Evolutionary conservation across 768 basidiomycete species (phyloP), one percentile per base, ranked within the genome.

Genomic region (Suillus discolor): DNA sequence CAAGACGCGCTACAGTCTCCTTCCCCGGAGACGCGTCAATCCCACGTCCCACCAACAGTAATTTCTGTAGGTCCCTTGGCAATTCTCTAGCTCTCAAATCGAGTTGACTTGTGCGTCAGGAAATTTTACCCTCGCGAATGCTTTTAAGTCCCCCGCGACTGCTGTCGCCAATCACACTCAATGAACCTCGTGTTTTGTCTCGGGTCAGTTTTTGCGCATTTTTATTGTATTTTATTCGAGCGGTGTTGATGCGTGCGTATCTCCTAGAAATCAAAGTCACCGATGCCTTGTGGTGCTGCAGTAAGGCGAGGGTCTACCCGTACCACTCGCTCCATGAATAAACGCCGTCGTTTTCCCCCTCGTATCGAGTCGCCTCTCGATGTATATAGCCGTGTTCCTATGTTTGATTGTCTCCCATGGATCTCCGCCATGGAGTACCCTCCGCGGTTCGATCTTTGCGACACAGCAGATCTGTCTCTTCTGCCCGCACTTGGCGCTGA

Each of bases 401-500:
- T 79, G 51, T 89, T 91, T 72, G 89, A 91, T 77, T 79, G 82
- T 34, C 82, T 91, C 12, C 87, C 89, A 5, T 91, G 89, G 89
- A 87, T 89, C 62, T 80, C 87, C 31, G 80, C 84, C 9, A 77
- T 90, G 60, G 85, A 90, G 61, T 66, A 76, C 61, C 67, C 83
- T 7, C 79, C 83, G 16, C 79, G 83, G 62, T 63, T 79, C 70
- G 78, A 81, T 70, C 77, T 77, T 20, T 81, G 80, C 72, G 87
- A 90, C 70, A 84, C 89, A 66, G 88, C 89, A 63, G 89, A 90
- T 76, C 83, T 90, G 53, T 89, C 89, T 2, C 85, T 87, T 67
- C 71, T 89, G n/a, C 80, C 80, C 31, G 67, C 75, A 62, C 18
- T 42, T 42, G 18, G 25, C 6, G 65, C 71, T 20, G 75, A 74